Base-by-base conservation (phyloP, 1,284 basidiomycete genomes). In the Ceratorhiza oryzae-sativae region DNA sequence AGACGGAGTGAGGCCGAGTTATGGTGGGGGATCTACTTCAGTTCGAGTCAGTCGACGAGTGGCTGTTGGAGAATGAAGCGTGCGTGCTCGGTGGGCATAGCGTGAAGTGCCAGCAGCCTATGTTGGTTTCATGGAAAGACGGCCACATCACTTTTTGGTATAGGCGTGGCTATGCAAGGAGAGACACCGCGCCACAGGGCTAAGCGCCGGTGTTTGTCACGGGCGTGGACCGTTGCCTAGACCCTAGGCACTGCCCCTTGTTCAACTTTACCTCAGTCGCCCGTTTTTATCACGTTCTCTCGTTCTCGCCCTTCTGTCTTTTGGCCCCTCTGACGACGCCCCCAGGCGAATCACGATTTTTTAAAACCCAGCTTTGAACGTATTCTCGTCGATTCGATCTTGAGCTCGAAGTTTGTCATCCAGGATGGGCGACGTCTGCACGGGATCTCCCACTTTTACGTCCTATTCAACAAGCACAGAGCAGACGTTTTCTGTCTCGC, bases 231-330 rank as follows among this genome's bases (percentile, higher is more conserved):
- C 18, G 63, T 68, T 68, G 51, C 18, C 63, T 32, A 51, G 63
- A 68, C 63, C 63, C 63, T 68, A 6, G 13, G 41, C 67, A 70
- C 42, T 18, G 67, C 67, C 67, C 55, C 55, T 55, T 55, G 49
- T 55, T 68, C 65, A 68, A 55, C 51, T 27, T 20, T 1, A n/a
- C 53, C 55, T 27, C 67, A 70, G 67, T 27, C 42, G 20, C 8
- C 53, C 42, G 55, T 48, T 70, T 59, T 70, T 34, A 59, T 70
- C 67, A 59, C 53, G 4, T 55, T 70, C 67, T 48, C 55, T 58
- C 20, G 13, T 70, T 70, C 27, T 68, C 65, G 23, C 41, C 42
- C 55, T 56, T 68, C 53, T 55, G 32, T 68, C 27, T 30, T 32
- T 42, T 42, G n/a, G 23, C 41, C 46, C 27, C 15, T 45, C 27